A percentile compares a stretch with the other conserved stretches of the same genome.
Conservation (phyloP, 345 rosid species). For the Iberis pinnata region DNA sequence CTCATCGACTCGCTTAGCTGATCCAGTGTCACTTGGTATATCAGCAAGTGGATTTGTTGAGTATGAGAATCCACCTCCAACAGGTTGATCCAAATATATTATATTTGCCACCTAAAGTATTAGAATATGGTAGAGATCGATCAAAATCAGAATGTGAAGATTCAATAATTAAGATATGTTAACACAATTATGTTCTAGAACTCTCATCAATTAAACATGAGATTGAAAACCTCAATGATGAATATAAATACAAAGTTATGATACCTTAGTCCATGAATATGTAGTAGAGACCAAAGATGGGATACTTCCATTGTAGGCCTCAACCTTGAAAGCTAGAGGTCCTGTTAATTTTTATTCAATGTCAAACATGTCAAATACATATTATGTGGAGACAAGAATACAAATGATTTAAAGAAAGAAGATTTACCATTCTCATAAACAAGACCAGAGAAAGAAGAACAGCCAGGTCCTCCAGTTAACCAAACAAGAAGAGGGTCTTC, state of each 20-base stretch:
- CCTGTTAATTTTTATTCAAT: too few relatives aligned
- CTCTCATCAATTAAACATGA: too few relatives aligned
- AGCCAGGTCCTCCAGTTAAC: slow-evolving; percentile 38
- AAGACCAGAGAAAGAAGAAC: slow-evolving; percentile 30
- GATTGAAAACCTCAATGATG: neutral
- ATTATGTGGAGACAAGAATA: neutral
- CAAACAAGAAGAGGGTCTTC: slow-evolving; percentile 6
- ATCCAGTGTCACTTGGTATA: slow-evolving; percentile 39
- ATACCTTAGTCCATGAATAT: slow-evolving; percentile 21
- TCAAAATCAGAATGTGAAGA: too few relatives aligned
- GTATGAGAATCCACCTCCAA: too few relatives aligned
- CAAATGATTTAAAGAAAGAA: neutral
- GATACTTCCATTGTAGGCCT: slow-evolving; percentile 53
- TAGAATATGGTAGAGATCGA: too few relatives aligned
- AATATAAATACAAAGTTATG: slow-evolving; percentile 33
- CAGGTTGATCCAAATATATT: slow-evolving; percentile 62
- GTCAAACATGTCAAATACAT: neutral
- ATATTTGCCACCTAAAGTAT: slow-evolving; percentile 60
- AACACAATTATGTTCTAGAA: too few relatives aligned
- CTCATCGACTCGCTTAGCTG: slow-evolving; percentile 33
- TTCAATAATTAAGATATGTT: too few relatives aligned
- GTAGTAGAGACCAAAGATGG: slow-evolving; percentile 25
- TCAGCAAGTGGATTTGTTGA: slow-evolving; percentile 27
- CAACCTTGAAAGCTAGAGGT: slow-evolving; percentile 42
- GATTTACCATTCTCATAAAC: slow-evolving; percentile 16